phyloP scores from a whole-genome alignment of 306 rosid genomes.

The Sophora flavescens region DNA sequence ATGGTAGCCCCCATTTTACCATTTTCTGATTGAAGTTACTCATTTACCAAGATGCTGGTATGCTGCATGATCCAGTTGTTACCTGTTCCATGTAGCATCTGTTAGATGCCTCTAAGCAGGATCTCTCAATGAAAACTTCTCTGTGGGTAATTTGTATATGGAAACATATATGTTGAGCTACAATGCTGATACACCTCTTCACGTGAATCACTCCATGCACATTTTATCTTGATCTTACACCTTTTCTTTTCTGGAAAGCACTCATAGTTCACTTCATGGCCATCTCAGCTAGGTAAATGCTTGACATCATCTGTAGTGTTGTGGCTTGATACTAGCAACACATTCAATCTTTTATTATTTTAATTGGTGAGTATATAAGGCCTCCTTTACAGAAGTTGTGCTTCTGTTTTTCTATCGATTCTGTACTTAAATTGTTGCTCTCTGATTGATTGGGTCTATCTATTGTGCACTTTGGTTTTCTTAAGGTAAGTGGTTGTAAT shows the following conservation, averaged over 20 bases:
- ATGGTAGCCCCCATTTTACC: not conserved
- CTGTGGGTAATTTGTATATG: not conserved
- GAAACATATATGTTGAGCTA: not conserved
- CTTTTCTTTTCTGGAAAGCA: constrained; percentile 33
- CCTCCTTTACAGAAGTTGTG: not conserved
- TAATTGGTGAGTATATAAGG: not conserved
- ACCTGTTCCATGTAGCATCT: not conserved
- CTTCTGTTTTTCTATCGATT: not conserved
- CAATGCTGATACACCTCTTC: constrained; percentile 11
- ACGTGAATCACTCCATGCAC: constrained; percentile 11
- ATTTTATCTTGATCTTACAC: constrained; percentile 1
- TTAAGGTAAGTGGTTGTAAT: not conserved
- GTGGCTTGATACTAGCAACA: not conserved
- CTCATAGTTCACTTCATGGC: not conserved
- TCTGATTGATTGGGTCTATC: not conserved
- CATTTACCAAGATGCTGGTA: not conserved
- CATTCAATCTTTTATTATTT: constrained; percentile 6
- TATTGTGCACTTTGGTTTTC: not conserved
- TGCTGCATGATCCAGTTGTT: constrained; percentile 29
- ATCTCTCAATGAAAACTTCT: not conserved
- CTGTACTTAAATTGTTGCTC: not conserved
- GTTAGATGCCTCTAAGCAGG: too few species aligned
- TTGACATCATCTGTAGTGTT: constrained; percentile 10
- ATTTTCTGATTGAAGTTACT: constrained; percentile 23
- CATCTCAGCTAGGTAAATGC: constrained; percentile 38